Percentiles rank a stretch among this genome's conserved stretches.
phyloP scores from a whole-genome alignment of 768 basidiomycete species.

The Agrocybe chaxingu region DNA sequence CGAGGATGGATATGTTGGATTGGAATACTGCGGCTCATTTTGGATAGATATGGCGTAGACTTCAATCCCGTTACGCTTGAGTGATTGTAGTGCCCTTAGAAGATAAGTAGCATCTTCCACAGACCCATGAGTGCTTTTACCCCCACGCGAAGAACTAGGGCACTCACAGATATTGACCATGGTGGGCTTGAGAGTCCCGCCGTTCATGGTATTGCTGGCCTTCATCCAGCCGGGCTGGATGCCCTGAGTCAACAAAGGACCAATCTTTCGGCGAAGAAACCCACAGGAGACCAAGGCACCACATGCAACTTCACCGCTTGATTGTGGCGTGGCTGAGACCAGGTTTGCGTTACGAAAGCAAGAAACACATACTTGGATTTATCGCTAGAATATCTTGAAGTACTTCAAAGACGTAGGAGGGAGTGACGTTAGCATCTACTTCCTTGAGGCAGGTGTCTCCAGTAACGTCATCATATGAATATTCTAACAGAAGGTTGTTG shows the following conservation, averaged over 20 bases:
- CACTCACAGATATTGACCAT: slow-evolving; percentile 43
- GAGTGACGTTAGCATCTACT: slow-evolving; percentile 54
- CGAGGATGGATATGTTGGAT: slow-evolving; percentile 63
- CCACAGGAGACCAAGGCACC: slow-evolving; percentile 70
- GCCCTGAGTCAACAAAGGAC: neutral
- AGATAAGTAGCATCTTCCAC: slow-evolving; percentile 61
- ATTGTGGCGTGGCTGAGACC: too few species aligned
- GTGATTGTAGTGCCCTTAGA: slow-evolving; percentile 62
- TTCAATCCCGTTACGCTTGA: slow-evolving; percentile 51
- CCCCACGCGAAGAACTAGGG: neutral
- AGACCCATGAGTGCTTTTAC: neutral
- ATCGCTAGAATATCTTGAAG: slow-evolving; percentile 59
- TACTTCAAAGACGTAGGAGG: slow-evolving; percentile 56
- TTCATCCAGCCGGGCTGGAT: slow-evolving; percentile 78
- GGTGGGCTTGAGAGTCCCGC: slow-evolving; percentile 50
- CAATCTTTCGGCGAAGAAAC: slow-evolving; percentile 11
- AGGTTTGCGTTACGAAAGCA: slow-evolving; percentile 20
- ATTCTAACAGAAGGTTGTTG: slow-evolving; percentile 32
- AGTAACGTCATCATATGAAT: slow-evolving; percentile 54
- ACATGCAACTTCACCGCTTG: slow-evolving; percentile 42
- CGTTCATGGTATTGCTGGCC: slow-evolving; percentile 56
- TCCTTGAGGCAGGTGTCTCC: slow-evolving; percentile 53
- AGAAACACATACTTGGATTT: slow-evolving; percentile 32
- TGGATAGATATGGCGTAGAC: slow-evolving; percentile 62
- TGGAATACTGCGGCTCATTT: slow-evolving; percentile 45